These are phyloP conservation scores for Nemania sp. DNA, from an alignment of 2,329 filamentous ascomycete species.

Conservation along the genomic window DNA sequence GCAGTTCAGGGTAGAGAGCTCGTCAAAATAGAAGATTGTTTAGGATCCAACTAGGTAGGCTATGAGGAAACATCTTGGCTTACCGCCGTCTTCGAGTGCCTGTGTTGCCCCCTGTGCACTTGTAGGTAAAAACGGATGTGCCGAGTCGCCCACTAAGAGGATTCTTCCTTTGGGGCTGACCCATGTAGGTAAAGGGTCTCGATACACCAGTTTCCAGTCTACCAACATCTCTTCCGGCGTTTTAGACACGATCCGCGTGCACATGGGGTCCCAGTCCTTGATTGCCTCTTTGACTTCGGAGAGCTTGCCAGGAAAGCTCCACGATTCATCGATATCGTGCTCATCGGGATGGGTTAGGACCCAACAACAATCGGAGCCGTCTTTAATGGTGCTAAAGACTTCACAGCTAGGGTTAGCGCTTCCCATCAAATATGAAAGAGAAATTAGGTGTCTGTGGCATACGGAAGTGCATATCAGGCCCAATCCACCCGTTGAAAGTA, in stretches of 20 bases:
- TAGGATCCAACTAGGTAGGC: neutral
- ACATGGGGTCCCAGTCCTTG: constrained; percentile 64
- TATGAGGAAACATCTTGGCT: constrained; percentile 5
- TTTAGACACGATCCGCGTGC: constrained; percentile 58
- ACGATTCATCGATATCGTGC: constrained; percentile 67
- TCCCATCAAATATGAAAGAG: neutral
- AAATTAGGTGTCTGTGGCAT: neutral
- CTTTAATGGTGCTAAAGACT: constrained; percentile 68
- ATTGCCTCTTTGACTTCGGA: constrained; percentile 64
- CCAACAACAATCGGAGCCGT: constrained; percentile 68
- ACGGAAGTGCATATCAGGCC: constrained; percentile 66
- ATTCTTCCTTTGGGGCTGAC: constrained; percentile 59
- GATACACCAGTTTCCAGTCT: constrained; percentile 65
- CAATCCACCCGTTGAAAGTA: constrained; percentile 70
- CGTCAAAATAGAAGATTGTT: neutral
- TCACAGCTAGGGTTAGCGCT: neutral
- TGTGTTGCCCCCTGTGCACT: constrained; percentile 63
- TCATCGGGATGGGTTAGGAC: constrained; percentile 68
- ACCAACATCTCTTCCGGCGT: constrained; percentile 57
- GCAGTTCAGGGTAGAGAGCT: neutral
- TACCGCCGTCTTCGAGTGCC: constrained; percentile 61
- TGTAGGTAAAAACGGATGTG: constrained; percentile 63
- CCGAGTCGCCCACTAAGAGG: constrained; percentile 61
- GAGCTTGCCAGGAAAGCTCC: constrained; percentile 65
- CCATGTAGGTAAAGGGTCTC: constrained; percentile 63